Base-by-base conservation (phyloP, 2,329 filamentous ascomycete genomes). In the Ceratocystis cacaofunesta region DNA sequence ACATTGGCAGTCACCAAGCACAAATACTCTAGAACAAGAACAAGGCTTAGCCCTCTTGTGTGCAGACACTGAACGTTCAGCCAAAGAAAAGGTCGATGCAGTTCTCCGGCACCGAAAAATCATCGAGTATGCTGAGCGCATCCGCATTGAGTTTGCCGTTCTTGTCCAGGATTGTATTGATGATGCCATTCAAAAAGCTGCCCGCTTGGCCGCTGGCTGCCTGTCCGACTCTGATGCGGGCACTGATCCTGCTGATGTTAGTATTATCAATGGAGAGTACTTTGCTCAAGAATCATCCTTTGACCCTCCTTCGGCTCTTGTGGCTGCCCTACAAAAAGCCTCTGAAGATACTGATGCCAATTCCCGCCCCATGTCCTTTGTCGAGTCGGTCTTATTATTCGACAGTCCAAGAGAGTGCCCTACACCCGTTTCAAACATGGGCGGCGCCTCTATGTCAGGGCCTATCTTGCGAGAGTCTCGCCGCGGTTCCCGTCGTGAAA, bases 161-260 rank as follows among this genome's bases (percentile, higher is more conserved):
- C 80, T 96, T 66, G 92, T 99, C 1, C 90, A 97, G 72, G 90
- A 96, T 71, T 99, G 94, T 73, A 96, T 99, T 63, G 87, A 95
- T 68, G 91, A 90, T 68, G 94, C 94, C 7, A 82, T 97, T 75
- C 84, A 84, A 69, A 96, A 97, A 75, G 92, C 94, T 64, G 89
- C 89, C 65, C 87, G 87, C 62, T 92, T 96, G 70, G 90, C 90
- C 58, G 86, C 89, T 55, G 92, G 92, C 10, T 85, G 92, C 63
- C 77, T 95, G 17, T 92, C 88, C 69, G 91, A 95, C 71, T 92
- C 90, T 1, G 79, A 82, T 30, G 83, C 84, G 58, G 81, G 81
- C 5, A 52, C 63, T n/a, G 62, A 64, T 44, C 63, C 50, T 6
- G 36, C 55, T 10, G 63, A 62, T 30, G 70, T 17, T 8, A 43